phyloP scores from a whole-genome alignment of 2,329 filamentous ascomycete species.

The Corynespora cassiicola region DNA sequence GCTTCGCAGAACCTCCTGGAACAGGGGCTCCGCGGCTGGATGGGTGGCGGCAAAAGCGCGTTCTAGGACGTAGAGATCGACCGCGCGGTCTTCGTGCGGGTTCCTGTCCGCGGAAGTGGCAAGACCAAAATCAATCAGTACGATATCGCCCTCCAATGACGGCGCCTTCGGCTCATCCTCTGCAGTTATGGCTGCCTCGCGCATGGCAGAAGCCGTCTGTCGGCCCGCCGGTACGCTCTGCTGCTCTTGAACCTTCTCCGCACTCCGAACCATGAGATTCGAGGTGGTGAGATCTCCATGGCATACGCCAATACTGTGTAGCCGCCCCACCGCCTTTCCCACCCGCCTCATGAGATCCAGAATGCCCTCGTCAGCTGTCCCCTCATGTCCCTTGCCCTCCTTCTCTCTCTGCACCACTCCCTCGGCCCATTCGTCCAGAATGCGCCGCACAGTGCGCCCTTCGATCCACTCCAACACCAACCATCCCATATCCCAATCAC shows the following conservation, averaged over 20 bases:
- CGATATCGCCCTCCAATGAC: slow-evolving; percentile 72
- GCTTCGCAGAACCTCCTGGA: slow-evolving; percentile 73
- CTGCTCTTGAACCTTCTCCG: background rate
- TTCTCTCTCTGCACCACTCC: slow-evolving; percentile 31
- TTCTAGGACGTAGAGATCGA: slow-evolving; percentile 95
- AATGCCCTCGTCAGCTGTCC: slow-evolving; percentile 31
- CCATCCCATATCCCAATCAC: slow-evolving; percentile 68
- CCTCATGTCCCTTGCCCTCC: slow-evolving; percentile 22
- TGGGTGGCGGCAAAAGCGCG: slow-evolving; percentile 94
- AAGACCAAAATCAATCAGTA: slow-evolving; percentile 94
- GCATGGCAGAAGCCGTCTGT: slow-evolving; percentile 26
- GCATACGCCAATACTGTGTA: slow-evolving; percentile 86
- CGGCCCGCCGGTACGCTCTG: slow-evolving; percentile 16
- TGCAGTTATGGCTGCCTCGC: slow-evolving; percentile 28
- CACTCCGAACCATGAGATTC: slow-evolving; percentile 79
- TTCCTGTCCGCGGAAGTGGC: slow-evolving; percentile 73
- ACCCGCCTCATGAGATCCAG: slow-evolving; percentile 70
- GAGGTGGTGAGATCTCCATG: slow-evolving; percentile 97
- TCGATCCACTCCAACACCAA: slow-evolving; percentile 58
- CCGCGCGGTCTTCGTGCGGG: slow-evolving; percentile 95
- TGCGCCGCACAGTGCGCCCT: slow-evolving; percentile 72
- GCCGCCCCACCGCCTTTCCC: slow-evolving; percentile 71
- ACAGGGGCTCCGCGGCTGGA: slow-evolving; percentile 80
- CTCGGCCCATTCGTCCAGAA: slow-evolving; percentile 72
- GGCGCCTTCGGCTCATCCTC: slow-evolving; percentile 9